Conservation (phyloP, 2,329 filamentous ascomycete genomes). For the Diplodia sapinea region DNA sequence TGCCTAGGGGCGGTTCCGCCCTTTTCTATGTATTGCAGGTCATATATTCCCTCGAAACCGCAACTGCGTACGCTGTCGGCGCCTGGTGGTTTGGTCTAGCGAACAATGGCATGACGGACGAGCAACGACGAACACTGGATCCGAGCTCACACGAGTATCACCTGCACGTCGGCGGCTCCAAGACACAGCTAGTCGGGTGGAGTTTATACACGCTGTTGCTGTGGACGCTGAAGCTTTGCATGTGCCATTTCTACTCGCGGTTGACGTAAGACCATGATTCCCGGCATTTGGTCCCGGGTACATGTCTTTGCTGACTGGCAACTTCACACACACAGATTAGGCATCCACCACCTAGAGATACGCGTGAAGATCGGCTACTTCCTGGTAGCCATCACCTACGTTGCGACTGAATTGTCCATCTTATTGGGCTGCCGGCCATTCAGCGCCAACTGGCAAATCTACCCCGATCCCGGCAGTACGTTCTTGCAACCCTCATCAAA, state of each 20-base stretch:
- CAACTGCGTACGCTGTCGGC: conserved; percentile 57
- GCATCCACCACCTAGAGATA: conserved; percentile 44
- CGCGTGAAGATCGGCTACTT: conserved; percentile 55
- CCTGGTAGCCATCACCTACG: conserved; percentile 56
- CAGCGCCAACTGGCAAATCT: conserved; percentile 62
- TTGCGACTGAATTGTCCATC: conserved; percentile 57
- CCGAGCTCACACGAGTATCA: conserved; percentile 55
- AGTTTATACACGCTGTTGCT: conserved; percentile 59
- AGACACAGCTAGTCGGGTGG: conserved; percentile 61
- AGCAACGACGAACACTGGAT: conserved; percentile 54
- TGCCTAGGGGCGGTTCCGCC: neutral
- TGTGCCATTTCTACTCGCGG: conserved; percentile 62
- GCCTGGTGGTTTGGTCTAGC: conserved; percentile 58
- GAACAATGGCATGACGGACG: conserved; percentile 63
- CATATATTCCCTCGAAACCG: conserved; percentile 59
- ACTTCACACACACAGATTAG: neutral
- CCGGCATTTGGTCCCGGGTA: neutral
- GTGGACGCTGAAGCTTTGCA: conserved; percentile 60
- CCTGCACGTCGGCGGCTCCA: conserved; percentile 58
- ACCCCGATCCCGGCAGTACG: conserved; percentile 58
- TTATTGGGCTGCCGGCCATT: conserved; percentile 61
- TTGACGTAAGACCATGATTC: conserved; percentile 51
- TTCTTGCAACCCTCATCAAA: neutral
- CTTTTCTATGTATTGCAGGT: conserved; percentile 43
- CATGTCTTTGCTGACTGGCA: neutral